Conservation (phyloP, 164 flowering plant species). For the Litsea cubeba region DNA sequence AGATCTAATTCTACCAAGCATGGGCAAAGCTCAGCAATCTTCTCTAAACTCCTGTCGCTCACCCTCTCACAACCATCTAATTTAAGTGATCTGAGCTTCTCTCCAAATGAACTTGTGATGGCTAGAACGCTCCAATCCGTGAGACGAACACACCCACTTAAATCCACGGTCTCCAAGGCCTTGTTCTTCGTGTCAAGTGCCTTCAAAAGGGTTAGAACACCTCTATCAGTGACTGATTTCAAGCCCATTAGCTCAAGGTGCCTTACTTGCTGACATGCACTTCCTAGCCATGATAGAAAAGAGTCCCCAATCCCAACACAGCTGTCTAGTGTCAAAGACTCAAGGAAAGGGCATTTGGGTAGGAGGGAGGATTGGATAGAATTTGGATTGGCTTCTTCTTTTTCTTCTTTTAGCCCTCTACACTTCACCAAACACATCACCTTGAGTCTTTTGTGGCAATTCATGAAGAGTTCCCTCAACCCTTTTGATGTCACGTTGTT, state of each 20-base stretch:
- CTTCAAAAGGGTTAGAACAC: constrained; percentile 39
- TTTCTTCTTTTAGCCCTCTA: constrained; percentile 39
- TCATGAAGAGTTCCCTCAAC: constrained; percentile 34
- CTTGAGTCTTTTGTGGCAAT: constrained; percentile 33
- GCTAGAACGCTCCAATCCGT: constrained; percentile 26
- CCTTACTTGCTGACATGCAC: constrained; percentile 44
- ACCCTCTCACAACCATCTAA: constrained; percentile 23
- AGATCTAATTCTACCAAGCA: constrained; percentile 36
- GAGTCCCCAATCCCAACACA: constrained; percentile 52
- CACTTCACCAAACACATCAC: constrained; percentile 51
- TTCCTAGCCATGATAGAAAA: constrained; percentile 46
- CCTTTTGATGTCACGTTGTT: constrained; percentile 37
- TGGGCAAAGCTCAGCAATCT: constrained; percentile 27
- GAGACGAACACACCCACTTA: constrained; percentile 32
- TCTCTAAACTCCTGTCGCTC: constrained; percentile 30
- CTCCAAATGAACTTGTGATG: constrained; percentile 23
- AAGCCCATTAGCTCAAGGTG: constrained; percentile 52
- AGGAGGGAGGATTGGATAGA: constrained; percentile 6
- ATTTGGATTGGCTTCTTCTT: constrained; percentile 6
- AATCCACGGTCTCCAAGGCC: constrained; percentile 21
- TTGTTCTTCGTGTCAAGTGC: constrained; percentile 1
- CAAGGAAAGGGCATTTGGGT: constrained; percentile 36
- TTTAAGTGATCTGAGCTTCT: constrained; percentile 25
- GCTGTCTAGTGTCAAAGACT: constrained; percentile 35
- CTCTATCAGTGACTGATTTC: constrained; percentile 44